phyloP scores from a whole-genome alignment of 176 grass and related monocot species.

The Ananas comosus region DNA sequence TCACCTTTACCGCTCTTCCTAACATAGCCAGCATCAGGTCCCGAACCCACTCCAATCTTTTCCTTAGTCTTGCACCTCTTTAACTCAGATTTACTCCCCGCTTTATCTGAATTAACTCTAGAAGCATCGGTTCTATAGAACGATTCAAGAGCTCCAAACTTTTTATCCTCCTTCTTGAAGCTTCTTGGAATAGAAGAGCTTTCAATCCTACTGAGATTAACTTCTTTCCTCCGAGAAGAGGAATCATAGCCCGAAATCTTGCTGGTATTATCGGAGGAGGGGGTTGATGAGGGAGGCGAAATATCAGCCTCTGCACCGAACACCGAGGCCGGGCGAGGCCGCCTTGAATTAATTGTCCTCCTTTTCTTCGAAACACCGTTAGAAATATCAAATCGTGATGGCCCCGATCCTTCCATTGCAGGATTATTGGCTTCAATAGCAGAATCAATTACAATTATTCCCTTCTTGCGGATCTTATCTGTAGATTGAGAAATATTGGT shows the following conservation, averaged over 20 bases:
- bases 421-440: neutral
- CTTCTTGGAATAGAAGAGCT: neutral
- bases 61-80: conserved; percentile 9
- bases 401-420: conserved; percentile 10
- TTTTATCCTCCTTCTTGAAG: neutral
- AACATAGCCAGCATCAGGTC: conserved; percentile 14
- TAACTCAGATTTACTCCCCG: conserved; percentile 19
- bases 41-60: conserved; percentile 11
- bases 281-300: conserved; percentile 11
- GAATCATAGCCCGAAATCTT: conserved; percentile 15
- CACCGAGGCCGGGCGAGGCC: conserved; percentile 12
- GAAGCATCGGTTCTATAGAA: neutral
- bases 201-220: conserved; percentile 11
- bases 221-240: conserved; percentile 20
- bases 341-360: conserved; percentile 11
- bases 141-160: conserved; percentile 7
- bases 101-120: neutral
- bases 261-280: conserved; percentile 16
- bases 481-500: neutral
- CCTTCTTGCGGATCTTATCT: neutral
- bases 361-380: neutral
- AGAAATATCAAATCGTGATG: conserved; percentile 7
- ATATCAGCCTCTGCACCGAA: conserved; percentile 2
- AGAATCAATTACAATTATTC: neutral
- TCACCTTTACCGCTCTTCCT: neutral